Base-by-base conservation (phyloP, 179 eudicot species). In the Heliamphora pulchella region DNA sequence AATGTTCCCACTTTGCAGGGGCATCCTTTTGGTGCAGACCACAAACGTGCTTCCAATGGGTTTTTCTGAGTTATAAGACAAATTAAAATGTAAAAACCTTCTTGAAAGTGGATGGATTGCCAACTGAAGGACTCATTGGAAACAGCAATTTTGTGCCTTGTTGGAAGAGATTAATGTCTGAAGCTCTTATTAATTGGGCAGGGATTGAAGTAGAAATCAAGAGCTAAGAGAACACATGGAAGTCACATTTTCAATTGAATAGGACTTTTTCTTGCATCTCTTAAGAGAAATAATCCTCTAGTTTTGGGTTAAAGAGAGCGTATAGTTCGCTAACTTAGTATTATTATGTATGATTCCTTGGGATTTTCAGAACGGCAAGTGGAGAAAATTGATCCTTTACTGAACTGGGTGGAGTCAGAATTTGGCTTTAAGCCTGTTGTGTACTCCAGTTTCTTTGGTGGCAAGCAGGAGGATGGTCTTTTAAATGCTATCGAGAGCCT, bases 351-450 rank as follows among this genome's bases (percentile, higher is more conserved):
- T 18, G 54, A 48, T 46, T 17, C n/a, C 44, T 53, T 77, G 54
- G 50, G 67, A 66, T 83, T 78, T 88, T 83, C 89, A 94, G 97
- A 91, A 71, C 83, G 83, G 50, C 98, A 94, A 85, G 91, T 88
- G 81, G 91, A 89, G 85, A 95, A 93, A 85, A 86, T 95, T 58
- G 91, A 89, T 86, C 98, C 97, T 75, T 74, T 95, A 61, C 92
- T 95, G 51, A 78, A 86, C n/a, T 95, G 98, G 98, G 82, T 93
- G 78, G 91, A 93, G 79, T 86, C 91, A 41, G 97, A 95, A 82
- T 93, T 95, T 79, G 97, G 98, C 75, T 87, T 71, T 84, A 91
- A 93, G 87, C 97, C 98, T 63, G 86, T 87, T 78, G 88, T 91
- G 63, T 83, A 93, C 86, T 83, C 98, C 83, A 82, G 90, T 82